Conservation (phyloP, 1,139 yeast genomes). For the Casaregolazyma lundiana region DNA sequence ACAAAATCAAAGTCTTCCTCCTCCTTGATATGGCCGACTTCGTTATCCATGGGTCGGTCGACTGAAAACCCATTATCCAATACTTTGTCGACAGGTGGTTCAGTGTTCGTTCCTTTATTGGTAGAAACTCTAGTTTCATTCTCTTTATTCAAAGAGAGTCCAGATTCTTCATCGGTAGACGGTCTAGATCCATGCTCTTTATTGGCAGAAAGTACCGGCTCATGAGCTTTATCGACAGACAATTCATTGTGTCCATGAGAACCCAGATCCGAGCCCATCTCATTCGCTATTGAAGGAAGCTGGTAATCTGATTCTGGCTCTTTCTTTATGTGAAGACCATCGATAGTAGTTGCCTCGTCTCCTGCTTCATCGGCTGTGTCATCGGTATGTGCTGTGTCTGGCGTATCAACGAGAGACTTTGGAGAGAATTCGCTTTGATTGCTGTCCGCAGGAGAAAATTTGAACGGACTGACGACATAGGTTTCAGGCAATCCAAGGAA, state of each 20-base stretch:
- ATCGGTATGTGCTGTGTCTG: background rate
- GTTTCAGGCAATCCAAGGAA: constrained; percentile 4
- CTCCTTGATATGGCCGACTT: background rate
- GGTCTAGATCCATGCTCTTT: background rate
- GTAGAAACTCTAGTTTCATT: no score
- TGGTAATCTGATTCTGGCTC: background rate
- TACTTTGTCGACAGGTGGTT: no score
- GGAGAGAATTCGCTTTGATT: constrained; percentile 4
- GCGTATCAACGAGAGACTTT: background rate
- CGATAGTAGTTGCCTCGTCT: background rate
- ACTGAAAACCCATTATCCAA: no score
- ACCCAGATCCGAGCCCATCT: no score
- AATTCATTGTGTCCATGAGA: no score
- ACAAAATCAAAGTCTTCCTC: no score
- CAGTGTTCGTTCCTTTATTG: no score
- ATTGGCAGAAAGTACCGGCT: no score
- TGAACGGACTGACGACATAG: constrained; percentile 5
- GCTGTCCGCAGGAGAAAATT: constrained; percentile 8
- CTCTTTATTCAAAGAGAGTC: no score
- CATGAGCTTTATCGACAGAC: no score
- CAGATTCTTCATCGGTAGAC: background rate
- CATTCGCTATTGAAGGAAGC: background rate
- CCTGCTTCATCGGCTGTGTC: background rate
- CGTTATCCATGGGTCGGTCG: no score
- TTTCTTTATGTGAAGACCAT: background rate